Percentiles rank a stretch among this genome's conserved stretches.
These are phyloP conservation scores for Fusarium nanum DNA, from an alignment of 2,329 filamentous ascomycete genomes.

Conservation along the genomic window DNA sequence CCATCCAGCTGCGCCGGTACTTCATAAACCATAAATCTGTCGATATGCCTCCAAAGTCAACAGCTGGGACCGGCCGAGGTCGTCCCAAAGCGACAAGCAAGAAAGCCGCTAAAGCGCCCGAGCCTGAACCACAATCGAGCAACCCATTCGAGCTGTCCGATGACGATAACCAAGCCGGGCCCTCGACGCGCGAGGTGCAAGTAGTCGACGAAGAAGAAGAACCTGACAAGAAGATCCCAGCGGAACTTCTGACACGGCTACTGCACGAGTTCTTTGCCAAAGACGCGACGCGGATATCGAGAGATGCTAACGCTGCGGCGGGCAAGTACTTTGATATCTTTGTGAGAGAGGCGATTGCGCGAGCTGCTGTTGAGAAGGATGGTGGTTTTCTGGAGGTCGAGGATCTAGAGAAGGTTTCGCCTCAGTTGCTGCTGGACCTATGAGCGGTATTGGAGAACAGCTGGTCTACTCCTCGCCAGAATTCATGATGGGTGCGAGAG, in stretches of 20 bases:
- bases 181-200: constrained; percentile 42
- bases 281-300: constrained; percentile 77
- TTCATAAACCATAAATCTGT: neutral
- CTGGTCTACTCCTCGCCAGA: neutral
- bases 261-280: constrained; percentile 83
- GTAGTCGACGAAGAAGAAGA: constrained; percentile 47
- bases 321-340: constrained; percentile 93
- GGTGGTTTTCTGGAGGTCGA: constrained; percentile 84
- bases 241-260: constrained; percentile 78
- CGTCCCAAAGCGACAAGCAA: constrained; percentile 49
- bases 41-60: constrained; percentile 58
- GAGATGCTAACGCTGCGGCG: constrained; percentile 80
- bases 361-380: constrained; percentile 77
- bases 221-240: constrained; percentile 69
- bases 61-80: constrained; percentile 52
- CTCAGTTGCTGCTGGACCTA: constrained; percentile 87
- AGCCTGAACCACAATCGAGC: constrained; percentile 47
- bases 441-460: constrained; percentile 52
- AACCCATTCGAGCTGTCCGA: constrained; percentile 55
- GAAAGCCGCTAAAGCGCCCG: constrained; percentile 38
- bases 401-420: constrained; percentile 88
- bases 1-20: neutral
- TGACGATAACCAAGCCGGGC: constrained; percentile 33
- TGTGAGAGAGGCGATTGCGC: constrained; percentile 86
- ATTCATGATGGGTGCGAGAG: neutral